Evolutionary conservation across 1,284 basidiomycete genomes (phyloP), one percentile per base, ranked within the genome.

Genomic region (Cryptococcus sp.): DNA sequence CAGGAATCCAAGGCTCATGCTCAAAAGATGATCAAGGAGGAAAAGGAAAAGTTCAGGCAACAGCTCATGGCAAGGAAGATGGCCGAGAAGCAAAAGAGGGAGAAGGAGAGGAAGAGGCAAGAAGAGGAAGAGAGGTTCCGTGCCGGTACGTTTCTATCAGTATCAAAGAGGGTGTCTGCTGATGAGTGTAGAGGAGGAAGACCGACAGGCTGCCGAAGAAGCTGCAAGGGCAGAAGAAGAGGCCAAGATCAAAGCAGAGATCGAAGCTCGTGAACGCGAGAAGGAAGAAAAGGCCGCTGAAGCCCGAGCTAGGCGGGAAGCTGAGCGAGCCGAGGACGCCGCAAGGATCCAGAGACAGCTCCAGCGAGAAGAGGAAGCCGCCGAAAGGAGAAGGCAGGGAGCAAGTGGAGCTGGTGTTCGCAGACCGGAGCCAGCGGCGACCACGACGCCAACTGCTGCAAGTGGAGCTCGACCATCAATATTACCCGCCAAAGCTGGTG

Each of bases 301-400:
- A 40, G 48, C 28, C n/a, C 52, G 55, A 43, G 72, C 70, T 23
- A 63, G 67, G 45, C 82, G 87, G 51, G 85, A 88, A 49, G 79
- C 72, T 36, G 85, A 91, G 64, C 85, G 86, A 44, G 80, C 79
- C 10, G 82, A 80, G 43, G 80, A 79, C 1, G 43, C 70, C 19
- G 86, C 89, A 61, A 72, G 79, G 36, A 82, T 81, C 2, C 80
- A 80, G 19, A 74, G 79, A 45, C 87, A 85, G 64, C 75, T 72
- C n/a, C 81, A 85, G 66, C 82, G 86, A 54, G 90, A 91, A 67
- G 87, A 88, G 49, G 91, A 91, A 64, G 88, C 88, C 0, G 39
- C 9, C 63, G 80, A 80, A 14, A 81, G 82, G 36, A 69, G 72
- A 21, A 64, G 62, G 9, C 73, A 72, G 55, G 60, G 69, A 31